Percentiles rank a stretch among this genome's conserved stretches.
Conservation (phyloP, 208 protist species). For the Trypanosoma grayi region DNA sequence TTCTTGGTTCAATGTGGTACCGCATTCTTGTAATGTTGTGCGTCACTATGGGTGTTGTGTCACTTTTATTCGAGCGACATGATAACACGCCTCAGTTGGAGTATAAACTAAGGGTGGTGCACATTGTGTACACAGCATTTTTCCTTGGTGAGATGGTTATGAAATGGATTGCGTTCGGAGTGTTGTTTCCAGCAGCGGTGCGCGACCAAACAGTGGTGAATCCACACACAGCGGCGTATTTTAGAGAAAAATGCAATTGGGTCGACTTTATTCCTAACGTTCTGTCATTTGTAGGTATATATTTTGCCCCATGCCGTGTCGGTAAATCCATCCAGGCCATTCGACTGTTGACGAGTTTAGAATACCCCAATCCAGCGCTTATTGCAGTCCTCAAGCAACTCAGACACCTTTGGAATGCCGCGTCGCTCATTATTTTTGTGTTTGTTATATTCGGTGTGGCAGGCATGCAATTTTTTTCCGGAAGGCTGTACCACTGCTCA, state of each 20-base stretch:
- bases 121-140: conserved; percentile 51
- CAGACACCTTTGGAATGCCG: conserved; percentile 9
- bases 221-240: conserved; percentile 31
- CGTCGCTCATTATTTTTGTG: conserved; percentile 32
- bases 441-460: conserved; percentile 47
- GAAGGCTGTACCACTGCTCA: conserved; percentile 38
- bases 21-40: conserved; percentile 24
- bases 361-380: conserved; percentile 36
- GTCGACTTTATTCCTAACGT: conserved; percentile 47
- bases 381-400: conserved; percentile 22
- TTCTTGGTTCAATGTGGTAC: conserved; percentile 41
- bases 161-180: conserved; percentile 51
- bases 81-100: conserved; percentile 9
- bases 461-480: conserved; percentile 54
- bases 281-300: conserved; percentile 41
- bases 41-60: conserved; percentile 39
- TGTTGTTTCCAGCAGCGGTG: conserved; percentile 15
- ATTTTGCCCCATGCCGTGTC: conserved; percentile 34
- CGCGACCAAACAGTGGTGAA: conserved; percentile 3
- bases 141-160: conserved; percentile 56
- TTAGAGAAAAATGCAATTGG: conserved; percentile 41
- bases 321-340: conserved; percentile 39
- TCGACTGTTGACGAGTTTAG: conserved; percentile 41
- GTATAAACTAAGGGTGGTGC: conserved; percentile 17
- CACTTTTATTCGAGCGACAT: conserved; percentile 55